A percentile compares a stretch with the other conserved stretches of the same genome.
Evolutionary conservation across 306 rosid genomes (phyloP).

Genomic region (Quillaja saponaria): DNA sequence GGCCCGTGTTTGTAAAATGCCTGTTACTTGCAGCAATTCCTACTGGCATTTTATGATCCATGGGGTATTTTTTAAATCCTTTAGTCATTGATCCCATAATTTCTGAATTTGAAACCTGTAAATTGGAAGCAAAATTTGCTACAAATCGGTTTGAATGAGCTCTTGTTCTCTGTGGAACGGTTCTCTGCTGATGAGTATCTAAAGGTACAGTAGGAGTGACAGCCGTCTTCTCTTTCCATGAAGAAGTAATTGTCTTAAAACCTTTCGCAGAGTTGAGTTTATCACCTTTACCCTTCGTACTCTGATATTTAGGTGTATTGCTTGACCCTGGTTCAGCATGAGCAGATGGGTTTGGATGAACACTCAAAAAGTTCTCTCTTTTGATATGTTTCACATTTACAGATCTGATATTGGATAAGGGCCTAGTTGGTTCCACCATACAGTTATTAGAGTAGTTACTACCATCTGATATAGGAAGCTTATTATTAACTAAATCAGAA

Average conservation of each 20-base stretch:
- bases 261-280: slow-evolving; percentile 45
- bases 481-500: slow-evolving; percentile 62
- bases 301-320: slow-evolving; percentile 42
- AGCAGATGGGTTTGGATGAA: slow-evolving; percentile 59
- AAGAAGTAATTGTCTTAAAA: slow-evolving; percentile 49
- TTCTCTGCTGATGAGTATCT: slow-evolving; percentile 42
- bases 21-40: slow-evolving; percentile 42
- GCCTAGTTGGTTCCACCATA: slow-evolving; percentile 67
- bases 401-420: slow-evolving; percentile 52
- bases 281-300: slow-evolving; percentile 52
- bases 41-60: slow-evolving; percentile 49
- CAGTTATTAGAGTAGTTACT: slow-evolving; percentile 46
- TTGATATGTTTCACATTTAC: slow-evolving; percentile 61
- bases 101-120: slow-evolving; percentile 43
- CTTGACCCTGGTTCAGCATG: slow-evolving; percentile 45
- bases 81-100: slow-evolving; percentile 32
- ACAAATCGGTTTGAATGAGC: slow-evolving; percentile 40
- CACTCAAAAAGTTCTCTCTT: slow-evolving; percentile 50
- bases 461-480: slow-evolving; percentile 67
- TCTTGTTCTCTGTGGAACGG: slow-evolving; percentile 54
- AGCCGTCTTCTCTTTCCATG: slow-evolving; percentile 45
- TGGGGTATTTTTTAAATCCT: slow-evolving; percentile 46
- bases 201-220: slow-evolving; percentile 34
- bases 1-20: slow-evolving; percentile 43
- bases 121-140: slow-evolving; percentile 46